Percentiles rank a stretch among this genome's conserved stretches.
Conservation (phyloP, 805 yeast genomes). For the Yamadazyma philogaea region DNA sequence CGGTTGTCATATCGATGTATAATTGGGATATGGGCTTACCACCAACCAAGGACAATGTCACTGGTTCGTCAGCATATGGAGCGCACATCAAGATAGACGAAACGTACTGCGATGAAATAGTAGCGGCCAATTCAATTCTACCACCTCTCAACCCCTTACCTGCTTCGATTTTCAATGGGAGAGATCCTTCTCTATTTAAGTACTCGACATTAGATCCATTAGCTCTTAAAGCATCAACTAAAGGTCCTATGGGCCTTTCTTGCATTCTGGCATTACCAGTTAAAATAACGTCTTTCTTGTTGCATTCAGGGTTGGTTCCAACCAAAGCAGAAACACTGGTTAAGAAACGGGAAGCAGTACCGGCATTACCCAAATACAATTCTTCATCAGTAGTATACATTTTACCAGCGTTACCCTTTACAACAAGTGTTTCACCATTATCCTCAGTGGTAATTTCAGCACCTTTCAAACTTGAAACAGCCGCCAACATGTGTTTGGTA, state of each 20-base stretch:
- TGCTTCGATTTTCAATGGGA: slow-evolving; percentile 73
- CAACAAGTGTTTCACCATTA: slow-evolving; percentile 83
- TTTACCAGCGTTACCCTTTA: slow-evolving; percentile 82
- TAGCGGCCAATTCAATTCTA: slow-evolving; percentile 87
- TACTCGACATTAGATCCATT: slow-evolving; percentile 80
- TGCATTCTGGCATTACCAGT: slow-evolving; percentile 98
- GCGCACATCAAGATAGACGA: slow-evolving; percentile 97
- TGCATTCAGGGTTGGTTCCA: slow-evolving; percentile 31
- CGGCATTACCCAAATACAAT: slow-evolving; percentile 92
- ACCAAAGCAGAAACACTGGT: slow-evolving; percentile 91
- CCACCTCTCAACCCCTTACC: slow-evolving; percentile 83
- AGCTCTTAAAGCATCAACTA: slow-evolving; percentile 81
- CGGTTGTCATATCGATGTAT: slow-evolving; percentile 95
- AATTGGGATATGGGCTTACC: slow-evolving; percentile 96
- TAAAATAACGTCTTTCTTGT: slow-evolving; percentile 49
- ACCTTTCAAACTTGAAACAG: slow-evolving; percentile 74
- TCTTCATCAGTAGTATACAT: slow-evolving; percentile 61
- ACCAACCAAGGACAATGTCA: slow-evolving; percentile 83
- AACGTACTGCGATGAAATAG: slow-evolving; percentile 95
- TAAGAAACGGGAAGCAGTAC: slow-evolving; percentile 94
- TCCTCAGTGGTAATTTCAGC: slow-evolving; percentile 82
- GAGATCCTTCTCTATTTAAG: slow-evolving; percentile 70
- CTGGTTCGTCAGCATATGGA: slow-evolving; percentile 88
- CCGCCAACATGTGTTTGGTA: slow-evolving; percentile 90
- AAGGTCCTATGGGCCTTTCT: slow-evolving; percentile 94